Evolutionary conservation across 495 filamentous ascomycete species (phyloP), one percentile per base, ranked within the genome.

Genomic region (Staphylotrichum longicolle): DNA sequence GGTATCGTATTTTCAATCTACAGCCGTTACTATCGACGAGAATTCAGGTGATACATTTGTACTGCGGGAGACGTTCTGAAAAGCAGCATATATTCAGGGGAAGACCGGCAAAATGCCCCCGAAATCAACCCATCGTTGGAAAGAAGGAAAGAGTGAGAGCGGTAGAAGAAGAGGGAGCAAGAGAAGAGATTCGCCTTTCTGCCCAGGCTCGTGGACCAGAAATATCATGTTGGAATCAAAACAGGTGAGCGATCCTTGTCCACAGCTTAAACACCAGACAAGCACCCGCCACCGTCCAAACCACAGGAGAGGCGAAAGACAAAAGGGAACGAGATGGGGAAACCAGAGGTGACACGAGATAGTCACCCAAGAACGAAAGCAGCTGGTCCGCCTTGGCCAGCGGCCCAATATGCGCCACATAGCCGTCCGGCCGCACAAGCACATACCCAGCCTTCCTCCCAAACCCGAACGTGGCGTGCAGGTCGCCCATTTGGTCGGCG

Each of bases 381-480:
- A 80, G 44, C 55, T 69, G 61, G 40, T 69, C 63, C 41, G 76
- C 35, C 2, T 66, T 58, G 14, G 56, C 58, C 35, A 79, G 47
- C 3, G 45, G 53, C 8, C 75, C 77, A 47, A 80, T 72, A 51
- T 75, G 72, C 4, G 67, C 71, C 9, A 78, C 59, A 57, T 80
- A 74, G 4, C 67, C 61, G 56, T 80, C 78, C 0, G 78, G 78
- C 7, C 77, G 67, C 34, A 78, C 71, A 9, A 76, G 65, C 33
- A 75, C 66, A 60, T 73, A 78, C 0, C 71, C 69, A 0, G 73
- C 62, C 47, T 60, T 49, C 5, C 15, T 60, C 4, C 63, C 62
- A 54, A 74, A 73, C 3, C 78, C 77, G 41, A 75, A 78, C 9
- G 64, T 57, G 5, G 51, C 6, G 60, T 77, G 74, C 9, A 75